Evolutionary conservation across 2,329 filamentous ascomycete genomes (phyloP).

Genomic region (Aspergillus aculeatinus): DNA sequence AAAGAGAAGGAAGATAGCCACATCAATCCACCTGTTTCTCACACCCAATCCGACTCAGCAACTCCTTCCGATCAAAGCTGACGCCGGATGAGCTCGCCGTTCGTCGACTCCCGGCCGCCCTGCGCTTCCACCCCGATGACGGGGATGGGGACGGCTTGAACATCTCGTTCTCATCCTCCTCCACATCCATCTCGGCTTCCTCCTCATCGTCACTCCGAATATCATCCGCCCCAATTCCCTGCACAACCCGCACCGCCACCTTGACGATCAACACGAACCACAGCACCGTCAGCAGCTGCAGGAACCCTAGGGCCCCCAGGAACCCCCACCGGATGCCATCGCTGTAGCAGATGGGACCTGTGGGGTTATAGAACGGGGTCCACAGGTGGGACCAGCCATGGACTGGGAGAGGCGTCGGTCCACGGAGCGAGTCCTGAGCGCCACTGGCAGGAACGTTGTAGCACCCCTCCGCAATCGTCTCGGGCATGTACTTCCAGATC

Average conservation of each 20-base stretch:
- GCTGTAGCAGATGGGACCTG: slow-evolving; percentile 72
- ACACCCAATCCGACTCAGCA: slow-evolving; percentile 1
- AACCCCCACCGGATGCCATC: slow-evolving; percentile 68
- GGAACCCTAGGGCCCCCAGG: slow-evolving; percentile 66
- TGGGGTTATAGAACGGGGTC: slow-evolving; percentile 46
- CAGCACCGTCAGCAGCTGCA: slow-evolving; percentile 72
- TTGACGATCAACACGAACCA: slow-evolving; percentile 82
- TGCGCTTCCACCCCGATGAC: no score
- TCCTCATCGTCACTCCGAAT: slow-evolving; percentile 65
- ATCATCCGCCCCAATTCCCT: slow-evolving; percentile 73
- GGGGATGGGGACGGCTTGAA: no score
- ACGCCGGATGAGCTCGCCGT: not conserved
- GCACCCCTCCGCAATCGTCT: not conserved
- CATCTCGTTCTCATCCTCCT: not conserved
- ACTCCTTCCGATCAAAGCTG: not conserved
- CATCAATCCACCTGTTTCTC: not conserved
- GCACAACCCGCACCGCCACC: slow-evolving; percentile 72
- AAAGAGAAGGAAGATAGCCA: no score
- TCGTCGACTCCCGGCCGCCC: no score
- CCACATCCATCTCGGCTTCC: not conserved
- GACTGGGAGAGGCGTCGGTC: not conserved
- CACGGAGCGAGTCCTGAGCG: not conserved
- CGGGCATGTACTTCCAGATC: not conserved
- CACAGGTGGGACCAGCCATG: not conserved
- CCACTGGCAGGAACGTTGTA: not conserved